Percentiles rank a stretch among this genome's conserved stretches.
Evolutionary conservation across 2,329 filamentous ascomycete species (phyloP).

Genomic region (Stromatinia cepivora): DNA sequence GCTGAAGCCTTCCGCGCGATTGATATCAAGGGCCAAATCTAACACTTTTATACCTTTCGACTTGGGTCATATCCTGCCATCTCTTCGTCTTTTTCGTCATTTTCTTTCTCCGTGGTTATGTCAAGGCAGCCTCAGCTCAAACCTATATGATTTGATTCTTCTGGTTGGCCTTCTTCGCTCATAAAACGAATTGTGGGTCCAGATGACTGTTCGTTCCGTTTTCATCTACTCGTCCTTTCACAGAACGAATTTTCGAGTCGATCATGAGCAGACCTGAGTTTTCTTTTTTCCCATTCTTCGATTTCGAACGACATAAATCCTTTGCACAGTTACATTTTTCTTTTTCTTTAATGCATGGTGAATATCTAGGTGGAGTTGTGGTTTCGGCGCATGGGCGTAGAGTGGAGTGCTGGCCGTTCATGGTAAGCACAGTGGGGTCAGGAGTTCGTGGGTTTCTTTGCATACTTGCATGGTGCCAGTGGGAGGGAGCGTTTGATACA

Average conservation of each 20-base stretch:
- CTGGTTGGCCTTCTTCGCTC: constrained; percentile 13
- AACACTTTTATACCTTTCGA: constrained; percentile 31
- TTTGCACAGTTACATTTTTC: not conserved
- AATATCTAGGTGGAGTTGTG: constrained; percentile 16
- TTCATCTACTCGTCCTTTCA: constrained; percentile 18
- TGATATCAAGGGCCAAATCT: constrained; percentile 98
- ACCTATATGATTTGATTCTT: constrained; percentile 9
- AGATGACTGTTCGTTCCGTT: constrained; percentile 14
- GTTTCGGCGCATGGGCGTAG: not conserved
- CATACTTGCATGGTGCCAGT: constrained; percentile 5
- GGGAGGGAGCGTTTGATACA: not conserved
- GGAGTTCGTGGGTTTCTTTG: not conserved
- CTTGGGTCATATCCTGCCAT: constrained; percentile 25
- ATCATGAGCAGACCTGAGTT: constrained; percentile 1
- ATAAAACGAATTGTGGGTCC: constrained; percentile 14
- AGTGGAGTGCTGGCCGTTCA: constrained; percentile 15
- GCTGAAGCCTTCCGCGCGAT: constrained; percentile 77
- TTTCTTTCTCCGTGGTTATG: constrained; percentile 21
- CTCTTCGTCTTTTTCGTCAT: constrained; percentile 21
- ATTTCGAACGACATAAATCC: constrained; percentile 12
- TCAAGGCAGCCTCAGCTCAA: not conserved
- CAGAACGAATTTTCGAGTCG: constrained; percentile 17
- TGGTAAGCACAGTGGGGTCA: constrained; percentile 19
- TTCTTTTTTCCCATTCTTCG: constrained; percentile 21
- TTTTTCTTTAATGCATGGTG: constrained; percentile 20